Evolutionary conservation across 225 moss, liverwort and hornwort species (phyloP), one percentile per base, ranked within the genome.

Genomic region (Asterella californica): DNA sequence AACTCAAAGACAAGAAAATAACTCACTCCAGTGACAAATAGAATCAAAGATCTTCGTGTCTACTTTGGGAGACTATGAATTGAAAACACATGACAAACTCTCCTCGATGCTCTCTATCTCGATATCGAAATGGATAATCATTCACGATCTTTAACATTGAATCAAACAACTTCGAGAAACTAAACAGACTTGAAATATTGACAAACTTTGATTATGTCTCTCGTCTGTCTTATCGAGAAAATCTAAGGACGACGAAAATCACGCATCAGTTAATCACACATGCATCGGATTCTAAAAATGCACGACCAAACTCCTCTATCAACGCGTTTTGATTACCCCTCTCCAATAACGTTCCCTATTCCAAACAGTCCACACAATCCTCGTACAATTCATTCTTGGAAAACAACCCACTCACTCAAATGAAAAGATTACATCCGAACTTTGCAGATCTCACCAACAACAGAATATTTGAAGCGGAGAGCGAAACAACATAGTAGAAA

Each of bases 321-420:
- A 91, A 82, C 75, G 89, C 83, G 64, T 74, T 80, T 55, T 86
- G 75, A 76, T 93, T 89, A 53, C 83, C 83, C 42, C 86, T 84
- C 71, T 92, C 92, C 24, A 97, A 84, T 45, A 93, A 46, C 69
- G 86, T 79, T 29, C 94, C 93, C 25, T 86, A 94, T n/a, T 93
- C 86, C 4, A 97, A 81, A 61, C 88, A 90, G 72, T 83, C 81
- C 68, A 97, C 76, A 70, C 91, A 94, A 57, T 90, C 93, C 84
- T 90, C 88, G 83, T 92, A 97, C 38, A 97, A 89, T 79, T 94
- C 91, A 79, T 93, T 88, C 88, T 94, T 97, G 83, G 77, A 85
- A 32, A 52, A 25, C 42, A 42, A 7, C 42, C 12, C 30, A 65
- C 21, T 38, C 74, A 21, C 22, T 76, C 75, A 59, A 30, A 38